Evolutionary conservation across 2,329 filamentous ascomycete species (phyloP), one percentile per base, ranked within the genome.

Genomic region (Teratosphaeriaceae sp.): DNA sequence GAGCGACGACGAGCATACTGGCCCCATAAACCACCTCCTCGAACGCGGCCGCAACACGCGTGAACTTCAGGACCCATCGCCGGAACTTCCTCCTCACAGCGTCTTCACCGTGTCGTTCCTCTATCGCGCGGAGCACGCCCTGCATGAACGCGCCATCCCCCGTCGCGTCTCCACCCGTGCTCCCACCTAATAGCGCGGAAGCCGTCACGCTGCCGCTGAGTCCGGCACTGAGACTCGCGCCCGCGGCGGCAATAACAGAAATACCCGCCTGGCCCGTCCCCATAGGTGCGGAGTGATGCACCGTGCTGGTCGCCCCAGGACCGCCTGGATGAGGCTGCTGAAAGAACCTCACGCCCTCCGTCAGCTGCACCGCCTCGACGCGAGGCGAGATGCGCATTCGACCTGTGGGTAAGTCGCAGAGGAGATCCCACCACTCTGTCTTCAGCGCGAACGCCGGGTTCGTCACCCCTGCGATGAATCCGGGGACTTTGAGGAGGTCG

Each of bases 401-500:
- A 8, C 92, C 92, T 1, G 83, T 90, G 0, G 89, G 85, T 31
- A 98, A 72, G 64, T 98, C 92, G 64, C 92, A 98, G 11, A 98
- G 74, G 8, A 98, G 69, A 65, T 98, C 92, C 92, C 92, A 98
- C 92, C 92, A 98, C 62, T 96, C 89, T 0, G 85, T 86, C 58
- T 97, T 90, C 58, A 88, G 80, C 48, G 90, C 88, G 62, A 98
- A 98, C 0, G 88, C 90, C 5, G 92, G 92, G 60, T 98, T 98
- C 1, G 90, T 98, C 30, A 98, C 92, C 44, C 92, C 92, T 2
- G 92, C 92, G 56, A 98, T 95, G 65, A 98, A 98, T 2, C 92
- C 92, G 5, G 92, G 90, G 0, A 98, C 92, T 57, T 94, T 90
- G 37, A 98, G 75, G 9, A 98, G 76, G 61, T 97, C 92, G 53